Conservation (phyloP, 176 grass and related monocot genomes). For the Thinopyrum elongatum region DNA sequence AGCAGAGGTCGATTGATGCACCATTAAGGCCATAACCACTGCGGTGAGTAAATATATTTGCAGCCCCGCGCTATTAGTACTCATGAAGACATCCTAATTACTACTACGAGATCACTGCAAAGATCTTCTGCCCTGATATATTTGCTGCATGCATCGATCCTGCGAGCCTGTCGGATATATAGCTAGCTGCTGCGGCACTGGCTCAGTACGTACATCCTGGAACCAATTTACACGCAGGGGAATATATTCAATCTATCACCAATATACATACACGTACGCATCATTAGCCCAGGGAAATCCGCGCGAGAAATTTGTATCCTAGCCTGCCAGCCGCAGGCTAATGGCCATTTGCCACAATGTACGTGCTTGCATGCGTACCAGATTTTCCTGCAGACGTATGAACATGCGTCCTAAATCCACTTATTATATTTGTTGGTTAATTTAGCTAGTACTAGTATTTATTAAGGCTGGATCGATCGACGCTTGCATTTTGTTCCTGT, state of each 20-base stretch:
- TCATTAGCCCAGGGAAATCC: background rate
- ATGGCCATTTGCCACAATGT: background rate
- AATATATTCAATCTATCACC: background rate
- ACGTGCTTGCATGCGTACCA: background rate
- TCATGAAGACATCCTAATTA: background rate
- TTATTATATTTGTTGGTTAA: background rate
- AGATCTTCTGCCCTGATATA: constrained; percentile 12
- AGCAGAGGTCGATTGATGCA: background rate
- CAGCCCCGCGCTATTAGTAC: constrained; percentile 7
- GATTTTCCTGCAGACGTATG: background rate
- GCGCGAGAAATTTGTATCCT: background rate
- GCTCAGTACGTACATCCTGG: background rate
- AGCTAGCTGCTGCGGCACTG: background rate
- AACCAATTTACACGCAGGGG: background rate
- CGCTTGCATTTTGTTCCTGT: background rate
- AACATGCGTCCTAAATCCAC: background rate
- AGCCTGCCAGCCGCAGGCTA: background rate
- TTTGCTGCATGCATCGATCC: background rate
- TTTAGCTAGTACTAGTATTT: too few species aligned
- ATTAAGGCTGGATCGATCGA: background rate
- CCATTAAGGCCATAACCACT: background rate
- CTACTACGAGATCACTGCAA: constrained; percentile 11
- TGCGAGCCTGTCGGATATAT: too few species aligned
- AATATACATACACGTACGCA: background rate
- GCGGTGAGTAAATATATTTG: background rate